phyloP scores from a whole-genome alignment of 2,329 filamentous ascomycete genomes.

The Stachybotrys echinatus region DNA sequence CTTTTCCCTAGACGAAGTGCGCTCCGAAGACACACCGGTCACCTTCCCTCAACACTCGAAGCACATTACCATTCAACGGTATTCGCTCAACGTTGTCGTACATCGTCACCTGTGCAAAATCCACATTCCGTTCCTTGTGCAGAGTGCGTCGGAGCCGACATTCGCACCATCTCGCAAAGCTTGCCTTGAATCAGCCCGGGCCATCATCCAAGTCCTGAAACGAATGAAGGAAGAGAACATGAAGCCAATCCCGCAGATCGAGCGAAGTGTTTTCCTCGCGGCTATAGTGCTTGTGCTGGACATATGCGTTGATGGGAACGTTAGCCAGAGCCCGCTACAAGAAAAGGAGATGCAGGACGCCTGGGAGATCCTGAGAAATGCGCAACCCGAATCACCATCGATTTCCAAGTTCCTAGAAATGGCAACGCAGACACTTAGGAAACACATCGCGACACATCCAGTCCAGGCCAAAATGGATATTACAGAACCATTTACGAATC shows the following conservation, averaged over 20 bases:
- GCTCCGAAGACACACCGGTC: slow-evolving; percentile 12
- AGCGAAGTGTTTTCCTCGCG: slow-evolving; percentile 27
- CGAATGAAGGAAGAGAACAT: slow-evolving; percentile 18
- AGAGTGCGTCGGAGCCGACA: slow-evolving; percentile 24
- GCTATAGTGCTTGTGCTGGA: slow-evolving; percentile 27
- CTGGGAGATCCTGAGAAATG: slow-evolving; percentile 26
- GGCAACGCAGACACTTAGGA: slow-evolving; percentile 23
- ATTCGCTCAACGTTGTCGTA: slow-evolving; percentile 24
- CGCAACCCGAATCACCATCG: slow-evolving; percentile 19
- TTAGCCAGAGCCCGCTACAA: slow-evolving; percentile 14
- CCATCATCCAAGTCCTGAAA: slow-evolving; percentile 23
- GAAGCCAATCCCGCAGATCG: slow-evolving; percentile 19
- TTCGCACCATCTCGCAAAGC: slow-evolving; percentile 24
- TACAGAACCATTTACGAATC: not conserved
- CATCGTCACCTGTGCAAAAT: slow-evolving; percentile 28
- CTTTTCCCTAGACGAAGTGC: slow-evolving; percentile 14
- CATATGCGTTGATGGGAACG: slow-evolving; percentile 19
- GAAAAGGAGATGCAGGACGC: slow-evolving; percentile 20
- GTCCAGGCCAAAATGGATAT: not conserved
- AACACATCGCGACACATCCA: slow-evolving; percentile 13
- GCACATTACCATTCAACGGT: slow-evolving; percentile 22
- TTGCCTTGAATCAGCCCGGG: slow-evolving; percentile 23
- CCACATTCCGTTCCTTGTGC: slow-evolving; percentile 27
- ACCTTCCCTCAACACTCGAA: slow-evolving; percentile 15
- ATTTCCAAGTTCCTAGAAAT: slow-evolving; percentile 24